A percentile compares a stretch with the other conserved stretches of the same genome.
Conservation (phyloP, 2,329 filamentous ascomycete species). For the Ascochyta rabiei region DNA sequence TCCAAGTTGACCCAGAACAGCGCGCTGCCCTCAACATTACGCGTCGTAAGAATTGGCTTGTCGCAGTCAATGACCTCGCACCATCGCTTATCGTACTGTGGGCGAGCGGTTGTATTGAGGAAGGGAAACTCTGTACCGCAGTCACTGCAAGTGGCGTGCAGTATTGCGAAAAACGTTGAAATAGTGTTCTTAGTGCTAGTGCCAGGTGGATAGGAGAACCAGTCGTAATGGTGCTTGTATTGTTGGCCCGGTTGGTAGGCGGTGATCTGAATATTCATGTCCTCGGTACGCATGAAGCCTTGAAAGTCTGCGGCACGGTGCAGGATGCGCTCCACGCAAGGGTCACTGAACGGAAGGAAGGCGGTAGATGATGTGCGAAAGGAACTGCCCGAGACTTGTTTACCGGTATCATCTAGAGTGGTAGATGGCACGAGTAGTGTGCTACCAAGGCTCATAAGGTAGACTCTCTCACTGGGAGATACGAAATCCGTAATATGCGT, state of each 20-base stretch:
- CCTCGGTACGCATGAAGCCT: not conserved
- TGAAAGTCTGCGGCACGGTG: not conserved
- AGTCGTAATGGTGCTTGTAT: conserved; percentile 9
- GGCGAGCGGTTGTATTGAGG: not conserved
- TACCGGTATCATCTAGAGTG: not conserved
- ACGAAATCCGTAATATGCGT: conserved; percentile 2
- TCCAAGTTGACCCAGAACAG: not conserved
- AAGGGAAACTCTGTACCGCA: conserved; percentile 3
- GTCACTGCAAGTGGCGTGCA: not conserved
- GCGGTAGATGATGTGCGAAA: not conserved
- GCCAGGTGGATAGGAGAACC: not conserved
- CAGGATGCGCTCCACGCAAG: not conserved
- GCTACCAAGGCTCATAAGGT: not conserved
- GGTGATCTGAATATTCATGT: conserved; percentile 4
- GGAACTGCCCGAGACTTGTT: not conserved
- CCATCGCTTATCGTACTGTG: not conserved
- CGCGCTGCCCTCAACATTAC: not conserved
- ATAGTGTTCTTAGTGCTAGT: not conserved
- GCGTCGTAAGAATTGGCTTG: not conserved
- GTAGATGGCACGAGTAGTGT: not conserved
- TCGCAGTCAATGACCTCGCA: conserved; percentile 4
- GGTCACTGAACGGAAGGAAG: not conserved
- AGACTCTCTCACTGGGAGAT: not conserved
- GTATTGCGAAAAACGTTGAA: conserved; percentile 4
- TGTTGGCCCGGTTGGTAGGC: conserved; percentile 1